Evolutionary conservation across 495 filamentous ascomycete species (phyloP), one percentile per base, ranked within the genome.

Genomic region (Physcia stellaris): DNA sequence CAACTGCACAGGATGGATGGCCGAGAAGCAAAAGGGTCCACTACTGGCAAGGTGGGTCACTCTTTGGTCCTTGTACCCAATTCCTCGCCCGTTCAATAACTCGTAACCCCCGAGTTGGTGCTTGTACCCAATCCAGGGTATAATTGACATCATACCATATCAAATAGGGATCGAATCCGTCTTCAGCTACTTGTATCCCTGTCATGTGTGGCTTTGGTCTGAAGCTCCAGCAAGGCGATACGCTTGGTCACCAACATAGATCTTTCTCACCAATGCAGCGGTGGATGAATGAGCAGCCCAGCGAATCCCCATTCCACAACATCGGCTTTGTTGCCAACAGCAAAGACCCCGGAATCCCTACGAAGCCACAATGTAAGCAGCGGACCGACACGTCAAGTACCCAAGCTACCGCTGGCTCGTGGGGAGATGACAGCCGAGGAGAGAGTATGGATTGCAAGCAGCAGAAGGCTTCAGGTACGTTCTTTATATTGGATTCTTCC

Each of bases 181-280:
- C 32, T 3, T 4, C 32, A 34, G 32, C 32, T 34, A 34, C 32
- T 34, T 34, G 21, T 19, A 18, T 19, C 16, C 32, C 32, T 34
- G 32, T 34, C 32, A 15, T 12, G 32, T 19, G 32, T 34, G 16
- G 32, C 16, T 34, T 34, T 34, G 32, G 4, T 4, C 10, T 4
- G 32, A 15, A 12, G 4, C 17, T 11, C 16, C 10, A 11, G 16
- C 12, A 34, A 4, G 16, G 11, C 16, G 32, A 16, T 19, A 3
- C 16, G 21, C 32, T 19, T 6, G 32, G 16, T 18, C 32, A 16
- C 4, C 32, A 34, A 34, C 32, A 34, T 10, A 18, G 21, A n/a
- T 3, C 32, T 12, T 19, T 2, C 16, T n/a, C 32, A 10, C 32
- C 32, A 4, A 34, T 34, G 32, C 4, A 34, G 16, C 11, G 32